Base-by-base conservation (phyloP, 2,329 filamentous ascomycete species). In the Phyllosticta paracitricarpa region DNA sequence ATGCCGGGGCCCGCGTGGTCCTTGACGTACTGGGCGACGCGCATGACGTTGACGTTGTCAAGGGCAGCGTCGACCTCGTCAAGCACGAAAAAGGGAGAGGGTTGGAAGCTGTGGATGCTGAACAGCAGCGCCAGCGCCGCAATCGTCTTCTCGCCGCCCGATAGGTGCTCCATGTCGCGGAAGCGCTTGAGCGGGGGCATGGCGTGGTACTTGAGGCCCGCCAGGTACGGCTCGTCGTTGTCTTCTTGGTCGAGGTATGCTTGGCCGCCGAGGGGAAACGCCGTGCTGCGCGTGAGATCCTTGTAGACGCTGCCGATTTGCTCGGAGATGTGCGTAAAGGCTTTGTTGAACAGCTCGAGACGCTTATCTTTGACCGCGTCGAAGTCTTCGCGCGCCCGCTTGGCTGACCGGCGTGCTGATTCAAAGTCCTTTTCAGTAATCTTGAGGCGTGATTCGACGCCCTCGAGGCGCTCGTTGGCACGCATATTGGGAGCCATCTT, bases 111-210 rank as follows among this genome's bases (percentile, higher is more conserved):
- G 78, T 99, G 94, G 61, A 99, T 92, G 24, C 94, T 94, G 72
- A 99, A 99, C 4, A 99, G 82, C 51, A 99, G 81, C n/a, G 94
- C 94, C 51, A 99, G 80, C 14, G 94, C 94, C 1, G 94, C 94
- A 87, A 99, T 99, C 0, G 94, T 99, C 81, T 99, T 99, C 77
- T 99, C 94, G 61, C 94, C 94, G 69, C 94, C 94, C 1, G 91
- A 96, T 9, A 99, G 80, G 72, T 97, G 94, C 75, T 99, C 94
- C 94, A 99, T 99, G 74, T 99, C 95, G 68, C 94, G 85, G 83
- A 99, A 99, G 54, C 94, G 91, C 78, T 99, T 99, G 64, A 97
- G 84, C 1, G 94, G 94, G 22, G 94, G 94, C 92, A 97, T 99
- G 64, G 94, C 95, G 72, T 97, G 92, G 76, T 99, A 99, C 72